These are phyloP conservation scores for Dryas integrifolia DNA, from an alignment of 331 rosid genomes.

Conservation along the genomic window DNA sequence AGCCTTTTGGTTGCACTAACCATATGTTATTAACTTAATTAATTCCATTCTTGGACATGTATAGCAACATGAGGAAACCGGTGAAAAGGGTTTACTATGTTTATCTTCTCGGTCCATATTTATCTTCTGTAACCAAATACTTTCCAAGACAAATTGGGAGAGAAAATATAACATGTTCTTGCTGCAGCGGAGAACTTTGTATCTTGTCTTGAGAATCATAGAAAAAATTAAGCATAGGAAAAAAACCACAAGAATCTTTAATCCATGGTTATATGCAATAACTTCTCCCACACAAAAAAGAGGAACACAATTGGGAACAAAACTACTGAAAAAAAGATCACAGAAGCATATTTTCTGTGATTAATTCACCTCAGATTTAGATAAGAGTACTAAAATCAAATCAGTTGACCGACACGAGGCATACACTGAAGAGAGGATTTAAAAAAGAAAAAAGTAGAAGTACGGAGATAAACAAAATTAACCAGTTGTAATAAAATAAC, in stretches of 20 bases:
- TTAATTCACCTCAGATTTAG: not conserved
- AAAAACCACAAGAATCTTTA: not conserved
- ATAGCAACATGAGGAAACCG: no score
- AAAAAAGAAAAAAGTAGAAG: not conserved
- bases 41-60: no score
- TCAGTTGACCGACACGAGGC: not conserved
- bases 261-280: not conserved
- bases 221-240: not conserved
- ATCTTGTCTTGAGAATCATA: not conserved
- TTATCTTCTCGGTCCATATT: no score
- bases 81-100: no score
- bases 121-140: not conserved
- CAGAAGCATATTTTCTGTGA: not conserved
- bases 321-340: not conserved
- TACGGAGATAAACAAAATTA: constrained; percentile 19
- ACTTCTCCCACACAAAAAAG: not conserved
- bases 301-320: not conserved
- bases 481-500: not conserved
- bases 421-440: constrained; percentile 11
- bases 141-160: not conserved
- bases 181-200: not conserved
- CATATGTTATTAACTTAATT: no score
- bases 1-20: no score
- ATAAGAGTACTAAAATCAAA: not conserved
- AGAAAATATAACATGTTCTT: not conserved